phyloP scores from a whole-genome alignment of 1,139 yeast species.

The Hyphopichia pseudoburtonii region DNA sequence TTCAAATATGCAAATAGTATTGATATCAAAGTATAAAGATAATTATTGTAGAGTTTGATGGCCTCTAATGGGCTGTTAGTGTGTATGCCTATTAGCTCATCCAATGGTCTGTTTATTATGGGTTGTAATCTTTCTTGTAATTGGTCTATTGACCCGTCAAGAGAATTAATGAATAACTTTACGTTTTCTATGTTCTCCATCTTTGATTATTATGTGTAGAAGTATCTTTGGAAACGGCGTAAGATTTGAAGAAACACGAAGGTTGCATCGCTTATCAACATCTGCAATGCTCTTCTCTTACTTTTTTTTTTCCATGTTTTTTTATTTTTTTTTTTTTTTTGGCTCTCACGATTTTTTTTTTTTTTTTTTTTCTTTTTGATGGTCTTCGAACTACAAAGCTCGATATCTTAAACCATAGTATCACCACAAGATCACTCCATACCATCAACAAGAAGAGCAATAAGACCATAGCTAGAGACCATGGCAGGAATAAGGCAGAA shows the following conservation, averaged over 20 bases:
- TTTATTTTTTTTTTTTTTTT: constrained; percentile 1
- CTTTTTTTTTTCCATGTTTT: neutral
- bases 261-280: too few relatives aligned
- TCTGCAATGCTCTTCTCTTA: neutral
- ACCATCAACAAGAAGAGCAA: too few relatives aligned
- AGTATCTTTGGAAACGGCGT: too few relatives aligned
- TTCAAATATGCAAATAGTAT: constrained; percentile 59
- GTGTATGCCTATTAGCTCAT: constrained; percentile 28
- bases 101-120: constrained; percentile 32
- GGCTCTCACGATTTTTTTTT: neutral
- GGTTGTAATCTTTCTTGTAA: constrained; percentile 32
- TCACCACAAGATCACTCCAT: too few relatives aligned
- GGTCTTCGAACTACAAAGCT: neutral
- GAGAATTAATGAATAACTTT: constrained; percentile 21
- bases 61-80: constrained; percentile 35
- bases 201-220: constrained; percentile 1
- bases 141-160: constrained; percentile 31
- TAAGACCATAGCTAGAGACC: too few relatives aligned
- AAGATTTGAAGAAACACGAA: too few relatives aligned
- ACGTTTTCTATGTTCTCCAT: constrained; percentile 48
- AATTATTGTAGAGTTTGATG: constrained; percentile 37
- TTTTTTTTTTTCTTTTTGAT: neutral
- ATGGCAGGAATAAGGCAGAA: constrained; percentile 41
- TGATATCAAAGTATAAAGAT: constrained; percentile 47
- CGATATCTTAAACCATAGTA: too few relatives aligned